Percentiles rank a stretch among this genome's conserved stretches.
These are phyloP conservation scores for Paecilomyces niveus DNA, from an alignment of 2,329 filamentous ascomycete species.

Conservation along the genomic window DNA sequence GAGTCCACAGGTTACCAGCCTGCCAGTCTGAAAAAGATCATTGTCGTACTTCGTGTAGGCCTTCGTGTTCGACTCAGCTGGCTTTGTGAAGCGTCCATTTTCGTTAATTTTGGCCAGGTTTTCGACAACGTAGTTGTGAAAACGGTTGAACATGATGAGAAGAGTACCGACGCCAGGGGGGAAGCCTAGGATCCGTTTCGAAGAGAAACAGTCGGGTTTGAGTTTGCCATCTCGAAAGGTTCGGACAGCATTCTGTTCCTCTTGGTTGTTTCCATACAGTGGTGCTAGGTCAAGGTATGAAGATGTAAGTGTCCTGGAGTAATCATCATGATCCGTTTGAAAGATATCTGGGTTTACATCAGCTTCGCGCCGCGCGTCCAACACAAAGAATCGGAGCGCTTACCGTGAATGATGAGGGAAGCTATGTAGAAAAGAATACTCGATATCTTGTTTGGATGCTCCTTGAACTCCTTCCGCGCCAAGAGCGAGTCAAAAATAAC, in stretches of 20 bases:
- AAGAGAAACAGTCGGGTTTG: slow-evolving; percentile 64
- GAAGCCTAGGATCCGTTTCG: slow-evolving; percentile 57
- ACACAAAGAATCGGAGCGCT: background rate
- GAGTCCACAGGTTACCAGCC: slow-evolving; percentile 47
- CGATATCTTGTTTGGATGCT: slow-evolving; percentile 66
- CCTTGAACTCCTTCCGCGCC: slow-evolving; percentile 54
- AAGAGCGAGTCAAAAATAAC: slow-evolving; percentile 62
- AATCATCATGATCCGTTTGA: slow-evolving; percentile 57
- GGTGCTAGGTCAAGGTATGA: slow-evolving; percentile 70
- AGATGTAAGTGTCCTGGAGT: slow-evolving; percentile 58
- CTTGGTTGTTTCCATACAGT: slow-evolving; percentile 61
- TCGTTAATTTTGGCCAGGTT: slow-evolving; percentile 62
- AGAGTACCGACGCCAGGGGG: slow-evolving; percentile 62
- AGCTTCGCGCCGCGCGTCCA: slow-evolving; percentile 6
- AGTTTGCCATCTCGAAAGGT: slow-evolving; percentile 60
- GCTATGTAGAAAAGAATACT: slow-evolving; percentile 70
- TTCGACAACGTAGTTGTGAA: slow-evolving; percentile 62
- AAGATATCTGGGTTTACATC: slow-evolving; percentile 49
- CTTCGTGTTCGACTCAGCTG: slow-evolving; percentile 29
- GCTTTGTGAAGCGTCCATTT: slow-evolving; percentile 57
- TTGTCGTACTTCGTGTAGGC: slow-evolving; percentile 38
- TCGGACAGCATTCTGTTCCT: slow-evolving; percentile 57
- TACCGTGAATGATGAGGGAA: slow-evolving; percentile 57
- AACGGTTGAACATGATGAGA: slow-evolving; percentile 61
- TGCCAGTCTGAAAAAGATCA: slow-evolving; percentile 51